These are phyloP conservation scores for Rhododendron vialii DNA, from an alignment of 148 eudicot species.

Conservation along the genomic window DNA sequence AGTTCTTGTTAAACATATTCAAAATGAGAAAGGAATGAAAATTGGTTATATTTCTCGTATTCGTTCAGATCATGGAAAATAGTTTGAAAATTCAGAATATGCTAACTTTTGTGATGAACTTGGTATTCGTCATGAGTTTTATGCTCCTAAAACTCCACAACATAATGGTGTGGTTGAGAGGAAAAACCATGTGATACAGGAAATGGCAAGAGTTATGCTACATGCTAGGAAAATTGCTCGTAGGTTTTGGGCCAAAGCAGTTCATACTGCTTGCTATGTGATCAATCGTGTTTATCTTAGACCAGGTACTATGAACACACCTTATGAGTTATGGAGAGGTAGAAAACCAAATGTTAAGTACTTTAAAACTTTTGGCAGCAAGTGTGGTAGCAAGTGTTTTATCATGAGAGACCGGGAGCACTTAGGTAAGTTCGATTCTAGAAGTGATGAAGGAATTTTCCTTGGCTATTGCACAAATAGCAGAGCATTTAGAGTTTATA, in stretches of 20 bases:
- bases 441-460: not conserved
- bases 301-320: not conserved
- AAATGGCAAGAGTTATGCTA: not conserved
- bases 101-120: not conserved
- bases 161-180: not conserved
- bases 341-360: not conserved
- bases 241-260: not conserved
- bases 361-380: not conserved
- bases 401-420: not conserved
- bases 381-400: not conserved
- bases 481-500: not conserved
- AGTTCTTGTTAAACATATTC: not conserved
- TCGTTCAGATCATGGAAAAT: not conserved
- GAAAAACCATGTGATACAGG: not conserved
- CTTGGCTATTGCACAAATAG: not conserved
- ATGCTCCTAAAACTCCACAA: not conserved
- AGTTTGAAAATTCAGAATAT: not conserved
- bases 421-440: not conserved
- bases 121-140: not conserved
- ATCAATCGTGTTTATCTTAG: not conserved
- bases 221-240: not conserved
- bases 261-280: not conserved
- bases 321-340: not conserved
- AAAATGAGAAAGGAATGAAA: not conserved
- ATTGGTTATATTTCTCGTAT: not conserved